phyloP scores from a whole-genome alignment of 139 green algal genomes.

The Mesotaenium endlicherianum region DNA sequence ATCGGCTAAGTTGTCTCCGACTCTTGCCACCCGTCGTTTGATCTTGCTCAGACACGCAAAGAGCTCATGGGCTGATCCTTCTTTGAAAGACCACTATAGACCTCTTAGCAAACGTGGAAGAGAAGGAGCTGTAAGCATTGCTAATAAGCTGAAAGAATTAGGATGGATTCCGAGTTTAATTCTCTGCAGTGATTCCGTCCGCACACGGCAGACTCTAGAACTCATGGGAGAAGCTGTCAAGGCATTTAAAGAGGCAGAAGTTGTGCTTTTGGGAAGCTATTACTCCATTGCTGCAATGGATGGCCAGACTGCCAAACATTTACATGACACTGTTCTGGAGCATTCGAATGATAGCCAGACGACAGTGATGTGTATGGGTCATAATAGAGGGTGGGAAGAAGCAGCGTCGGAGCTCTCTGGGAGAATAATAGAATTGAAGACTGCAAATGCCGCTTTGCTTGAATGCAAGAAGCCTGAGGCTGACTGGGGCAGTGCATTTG shows the following conservation, averaged over 20 bases:
- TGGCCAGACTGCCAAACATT: slow-evolving; percentile 68
- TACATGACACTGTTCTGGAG: slow-evolving; percentile 50
- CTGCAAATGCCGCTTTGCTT: slow-evolving; percentile 74
- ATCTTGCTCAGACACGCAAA: slow-evolving; percentile 81
- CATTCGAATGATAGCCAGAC: neutral
- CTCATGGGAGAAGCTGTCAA: slow-evolving; percentile 60
- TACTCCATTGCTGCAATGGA: slow-evolving; percentile 82
- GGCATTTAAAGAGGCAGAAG: slow-evolving; percentile 58
- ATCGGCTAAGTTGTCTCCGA: too few species aligned
- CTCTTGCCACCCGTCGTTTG: slow-evolving; percentile 51
- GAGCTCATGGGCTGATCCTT: slow-evolving; percentile 54
- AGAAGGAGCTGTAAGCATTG: slow-evolving; percentile 42
- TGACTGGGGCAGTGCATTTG: slow-evolving; percentile 8
- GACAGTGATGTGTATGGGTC: slow-evolving; percentile 73
- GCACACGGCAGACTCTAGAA: slow-evolving; percentile 79
- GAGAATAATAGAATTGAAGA: slow-evolving; percentile 64
- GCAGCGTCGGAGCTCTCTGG: slow-evolving; percentile 69
- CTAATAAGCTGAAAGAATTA: slow-evolving; percentile 5
- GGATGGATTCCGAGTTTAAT: slow-evolving; percentile 78
- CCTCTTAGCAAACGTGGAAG: slow-evolving; percentile 57
- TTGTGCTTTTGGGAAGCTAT: slow-evolving; percentile 70
- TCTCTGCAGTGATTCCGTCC: slow-evolving; percentile 64
- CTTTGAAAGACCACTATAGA: slow-evolving; percentile 65
- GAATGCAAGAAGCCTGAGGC: slow-evolving; percentile 23
- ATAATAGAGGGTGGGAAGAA: slow-evolving; percentile 84